Base-by-base conservation (phyloP, 2,329 filamentous ascomycete species). In the Ilyonectria robusta region DNA sequence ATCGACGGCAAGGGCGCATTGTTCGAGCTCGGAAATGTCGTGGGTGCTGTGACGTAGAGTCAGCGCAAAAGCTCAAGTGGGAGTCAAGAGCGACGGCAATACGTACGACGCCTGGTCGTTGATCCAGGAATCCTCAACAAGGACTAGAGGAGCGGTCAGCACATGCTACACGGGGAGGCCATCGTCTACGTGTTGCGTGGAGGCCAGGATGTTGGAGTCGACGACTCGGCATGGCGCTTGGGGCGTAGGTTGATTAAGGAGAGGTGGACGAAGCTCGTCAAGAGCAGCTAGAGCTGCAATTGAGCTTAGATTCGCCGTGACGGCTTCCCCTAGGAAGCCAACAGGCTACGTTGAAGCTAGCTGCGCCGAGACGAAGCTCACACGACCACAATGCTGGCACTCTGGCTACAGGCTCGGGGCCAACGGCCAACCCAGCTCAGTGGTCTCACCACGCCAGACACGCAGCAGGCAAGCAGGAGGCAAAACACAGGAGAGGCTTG, bases 1-100 rank as follows among this genome's bases (percentile, higher is more conserved):
- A 84, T 98, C 95, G 76, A 98, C 91, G 71, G 92, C 95, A 75
- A 98, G 88, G 60, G 91, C 88, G 67, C 89, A 89, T 78, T 91
- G 92, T 77, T 92, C 89, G 74, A 98, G 86, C 69, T 93, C 89
- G 67, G 91, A 86, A 72, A 97, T 81, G 66, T 90, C 85, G 74
- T 90, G 88, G 55, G 85, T 87, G 77, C 87, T 89, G 71, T 53
- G 70, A 56, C 47, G 40, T 60, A 68, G 54, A 33, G 70, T 78
- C 68, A 78, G 73, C 70, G 61, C 55, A 59, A 58, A 59, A 42
- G 58, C 40, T 60, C 54, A 33, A 42, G 35, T 48, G 19, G 42
- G 35, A 31, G 46, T 53, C 31, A 57, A 42, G 50, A 61, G 48
- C 56, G 60, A 47, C 46, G 51, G 57, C 48, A 51, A 47, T 48